These are phyloP conservation scores for Dentiscutata heterogama DNA, from an alignment of 371 early-diverging fungal genomes.

Conservation along the genomic window DNA sequence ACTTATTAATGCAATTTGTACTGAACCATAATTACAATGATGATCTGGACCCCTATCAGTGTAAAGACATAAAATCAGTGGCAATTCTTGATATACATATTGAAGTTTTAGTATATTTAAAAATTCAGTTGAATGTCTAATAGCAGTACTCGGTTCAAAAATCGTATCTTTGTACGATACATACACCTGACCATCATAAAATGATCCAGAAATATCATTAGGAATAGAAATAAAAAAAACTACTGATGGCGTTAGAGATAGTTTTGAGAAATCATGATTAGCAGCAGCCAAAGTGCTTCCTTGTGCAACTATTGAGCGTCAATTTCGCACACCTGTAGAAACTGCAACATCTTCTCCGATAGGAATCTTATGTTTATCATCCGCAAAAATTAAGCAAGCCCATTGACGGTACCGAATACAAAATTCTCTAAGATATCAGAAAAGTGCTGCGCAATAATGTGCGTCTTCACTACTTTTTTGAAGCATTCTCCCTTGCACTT, in stretches of 20 bases:
- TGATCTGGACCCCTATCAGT: not conserved
- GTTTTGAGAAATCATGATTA: not conserved
- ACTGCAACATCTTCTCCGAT: not conserved
- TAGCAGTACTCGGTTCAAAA: slow-evolving; percentile 1
- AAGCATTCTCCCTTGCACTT: slow-evolving; percentile 12
- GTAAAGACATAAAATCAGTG: not conserved
- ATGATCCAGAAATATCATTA: not conserved
- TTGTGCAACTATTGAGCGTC: not conserved
- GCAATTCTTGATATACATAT: not conserved
- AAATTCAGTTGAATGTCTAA: not conserved
- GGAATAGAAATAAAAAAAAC: not conserved
- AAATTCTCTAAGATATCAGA: not conserved
- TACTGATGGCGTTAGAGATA: not conserved
- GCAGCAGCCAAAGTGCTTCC: not conserved
- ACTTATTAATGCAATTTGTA: not conserved
- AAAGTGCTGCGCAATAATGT: slow-evolving; percentile 2
- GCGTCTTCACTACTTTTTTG: not conserved
- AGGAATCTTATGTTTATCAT: slow-evolving; percentile 15
- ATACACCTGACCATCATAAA: not conserved
- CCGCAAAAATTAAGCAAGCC: not conserved
- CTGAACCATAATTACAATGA: not conserved
- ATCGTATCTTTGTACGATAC: not conserved
- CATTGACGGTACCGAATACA: not conserved
- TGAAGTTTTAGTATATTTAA: not conserved
- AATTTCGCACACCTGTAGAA: not conserved